These are phyloP conservation scores for Hypericum androsaemum DNA, from an alignment of 345 rosid species.

Conservation along the genomic window DNA sequence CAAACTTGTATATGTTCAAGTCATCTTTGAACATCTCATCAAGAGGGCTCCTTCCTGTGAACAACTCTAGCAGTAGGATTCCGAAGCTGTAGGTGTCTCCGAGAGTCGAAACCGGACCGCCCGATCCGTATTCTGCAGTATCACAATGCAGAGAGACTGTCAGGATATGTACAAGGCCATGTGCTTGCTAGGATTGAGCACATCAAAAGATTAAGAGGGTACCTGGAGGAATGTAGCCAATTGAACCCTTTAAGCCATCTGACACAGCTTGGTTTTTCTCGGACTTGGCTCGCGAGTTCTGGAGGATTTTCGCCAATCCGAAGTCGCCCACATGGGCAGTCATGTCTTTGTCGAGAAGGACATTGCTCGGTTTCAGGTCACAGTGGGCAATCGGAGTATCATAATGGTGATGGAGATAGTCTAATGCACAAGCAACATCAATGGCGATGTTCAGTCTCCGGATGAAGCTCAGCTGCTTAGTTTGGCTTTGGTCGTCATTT, in stretches of 20 bases:
- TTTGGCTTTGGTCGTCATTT: not conserved
- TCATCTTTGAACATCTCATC: conserved; percentile 19
- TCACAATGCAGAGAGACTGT: not conserved
- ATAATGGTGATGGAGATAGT: conserved; percentile 23
- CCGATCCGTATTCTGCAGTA: conserved; percentile 19
- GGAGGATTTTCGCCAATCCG: conserved; percentile 22
- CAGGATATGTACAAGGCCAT: not conserved
- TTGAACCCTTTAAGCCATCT: conserved; percentile 19
- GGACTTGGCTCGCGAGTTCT: conserved; percentile 5
- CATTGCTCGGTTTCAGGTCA: conserved; percentile 29
- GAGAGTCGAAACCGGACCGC: conserved; percentile 7
- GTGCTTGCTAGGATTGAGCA: not conserved
- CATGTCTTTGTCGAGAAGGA: conserved; percentile 19
- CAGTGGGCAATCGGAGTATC: conserved; percentile 23
- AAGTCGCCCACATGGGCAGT: conserved; percentile 26
- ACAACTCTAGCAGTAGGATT: conserved; percentile 23
- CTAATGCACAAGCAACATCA: conserved; percentile 23
- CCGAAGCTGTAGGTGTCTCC: conserved; percentile 27
- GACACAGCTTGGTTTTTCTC: conserved; percentile 8
- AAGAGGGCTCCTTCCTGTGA: conserved; percentile 29
- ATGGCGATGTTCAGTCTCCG: conserved; percentile 24
- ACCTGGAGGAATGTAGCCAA: conserved; percentile 30
- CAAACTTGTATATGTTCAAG: conserved; percentile 8
- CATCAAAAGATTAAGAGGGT: not conserved
- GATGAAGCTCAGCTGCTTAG: conserved; percentile 8